Evolutionary conservation across 2,329 filamentous ascomycete genomes (phyloP).

Genomic region (Colletotrichum sp.): DNA sequence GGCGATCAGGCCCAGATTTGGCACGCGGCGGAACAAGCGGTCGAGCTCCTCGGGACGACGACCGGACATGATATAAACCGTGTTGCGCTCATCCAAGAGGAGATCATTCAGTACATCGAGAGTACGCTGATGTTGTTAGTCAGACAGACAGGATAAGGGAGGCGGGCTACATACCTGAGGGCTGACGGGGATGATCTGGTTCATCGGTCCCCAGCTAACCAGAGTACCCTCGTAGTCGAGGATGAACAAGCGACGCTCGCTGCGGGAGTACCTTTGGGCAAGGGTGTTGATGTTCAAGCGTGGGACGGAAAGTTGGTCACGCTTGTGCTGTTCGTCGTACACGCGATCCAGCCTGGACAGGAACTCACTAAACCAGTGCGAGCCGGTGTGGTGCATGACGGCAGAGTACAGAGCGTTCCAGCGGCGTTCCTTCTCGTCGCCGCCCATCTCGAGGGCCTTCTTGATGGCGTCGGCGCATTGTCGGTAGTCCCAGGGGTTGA

Average conservation of each 20-base stretch:
- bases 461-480: slow-evolving; percentile 88
- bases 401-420: slow-evolving; percentile 78
- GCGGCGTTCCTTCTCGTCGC: slow-evolving; percentile 74
- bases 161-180: slow-evolving; percentile 57
- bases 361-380: slow-evolving; percentile 85
- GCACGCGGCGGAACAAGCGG: slow-evolving; percentile 81
- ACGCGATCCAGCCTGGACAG: slow-evolving; percentile 73
- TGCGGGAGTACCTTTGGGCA: slow-evolving; percentile 67
- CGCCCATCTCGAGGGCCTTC: slow-evolving; percentile 79
- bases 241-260: slow-evolving; percentile 79
- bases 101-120: slow-evolving; percentile 84
- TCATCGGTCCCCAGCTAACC: slow-evolving; percentile 84
- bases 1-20: slow-evolving; percentile 86
- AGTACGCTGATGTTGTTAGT: slow-evolving; percentile 62
- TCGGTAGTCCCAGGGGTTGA: slow-evolving; percentile 96
- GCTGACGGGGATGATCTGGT: slow-evolving; percentile 83
- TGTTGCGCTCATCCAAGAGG: slow-evolving; percentile 79
- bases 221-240: slow-evolving; percentile 94
- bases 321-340: slow-evolving; percentile 83
- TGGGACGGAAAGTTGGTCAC: slow-evolving; percentile 86
- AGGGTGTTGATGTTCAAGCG: slow-evolving; percentile 76
- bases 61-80: slow-evolving; percentile 93
- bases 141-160: not conserved
- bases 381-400: slow-evolving; percentile 82
- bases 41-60: slow-evolving; percentile 88